Base-by-base conservation (phyloP, 202 grass and related monocot species). In the Panicum virgatum region DNA sequence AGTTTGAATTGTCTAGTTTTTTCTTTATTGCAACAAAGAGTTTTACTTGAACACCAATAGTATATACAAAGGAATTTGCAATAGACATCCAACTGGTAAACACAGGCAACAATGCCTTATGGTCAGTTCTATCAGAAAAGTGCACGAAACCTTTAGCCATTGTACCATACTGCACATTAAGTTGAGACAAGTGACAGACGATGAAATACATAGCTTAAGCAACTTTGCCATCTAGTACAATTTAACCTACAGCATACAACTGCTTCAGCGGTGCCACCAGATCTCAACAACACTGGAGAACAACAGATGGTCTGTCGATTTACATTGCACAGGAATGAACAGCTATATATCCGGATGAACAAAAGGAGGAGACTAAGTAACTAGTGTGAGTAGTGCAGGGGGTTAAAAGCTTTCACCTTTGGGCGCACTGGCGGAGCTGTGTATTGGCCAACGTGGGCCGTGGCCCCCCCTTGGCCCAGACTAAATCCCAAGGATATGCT, bases 401-500 rank as follows among this genome's bases (percentile, higher is more conserved):
- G 38, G n/a, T n/a, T 61, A 58, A 75, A 75, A 74, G 59, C 11
- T 26, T 62, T 86, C 26, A 90, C 88, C 83, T 86, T 66, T 82
- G 77, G n/a, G n/a, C n/a, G n/a, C n/a, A n/a, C n/a, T n/a, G n/a
- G n/a, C n/a, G n/a, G n/a, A n/a, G n/a, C n/a, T n/a, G n/a, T n/a
- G n/a, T n/a, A n/a, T n/a, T n/a, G n/a, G n/a, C n/a, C n/a, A n/a
- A n/a, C n/a, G n/a, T n/a, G n/a, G n/a, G n/a, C n/a, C n/a, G n/a
- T n/a, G n/a, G n/a, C n/a, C n/a, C n/a, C n/a, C n/a, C n/a, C n/a
- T n/a, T n/a, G n/a, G n/a, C n/a, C n/a, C n/a, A n/a, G n/a, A n/a
- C n/a, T n/a, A n/a, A n/a, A n/a, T n/a, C n/a, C n/a, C n/a, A n/a
- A n/a, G n/a, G n/a, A n/a, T n/a, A n/a, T n/a, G n/a, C n/a, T n/a